Percentiles rank a stretch among this genome's conserved stretches.
Conservation (phyloP, 116 monocot species). For the Zostera marina region DNA sequence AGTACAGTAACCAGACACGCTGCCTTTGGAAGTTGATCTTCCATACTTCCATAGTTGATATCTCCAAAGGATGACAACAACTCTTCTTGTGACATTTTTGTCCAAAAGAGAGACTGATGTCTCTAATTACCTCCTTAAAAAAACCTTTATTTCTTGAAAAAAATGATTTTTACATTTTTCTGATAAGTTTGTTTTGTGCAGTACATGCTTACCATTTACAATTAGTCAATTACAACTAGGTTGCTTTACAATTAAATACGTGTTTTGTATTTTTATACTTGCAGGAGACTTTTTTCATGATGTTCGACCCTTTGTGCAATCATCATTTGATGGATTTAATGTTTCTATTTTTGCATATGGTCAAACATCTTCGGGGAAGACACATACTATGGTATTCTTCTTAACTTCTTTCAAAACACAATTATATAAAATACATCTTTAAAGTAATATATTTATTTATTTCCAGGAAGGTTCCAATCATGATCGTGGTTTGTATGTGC, state of each 20-base stretch:
- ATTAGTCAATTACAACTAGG: neutral
- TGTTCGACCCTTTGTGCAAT: slow-evolving; percentile 83
- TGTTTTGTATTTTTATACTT: slow-evolving; percentile 4
- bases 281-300: slow-evolving; percentile 79
- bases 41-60: too few species aligned
- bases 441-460: neutral
- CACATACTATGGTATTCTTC: slow-evolving; percentile 67
- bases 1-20: too few species aligned
- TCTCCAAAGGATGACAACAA: too few species aligned
- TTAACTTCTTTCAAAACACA: neutral
- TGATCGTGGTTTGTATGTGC: slow-evolving; percentile 83
- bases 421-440: too few species aligned
- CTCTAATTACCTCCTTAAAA: too few species aligned
- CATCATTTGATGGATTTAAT: slow-evolving; percentile 92
- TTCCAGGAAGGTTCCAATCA: slow-evolving; percentile 83
- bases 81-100: too few species aligned
- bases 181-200: neutral
- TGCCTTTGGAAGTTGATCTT: too few species aligned
- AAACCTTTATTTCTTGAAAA: too few species aligned
- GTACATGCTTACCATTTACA: neutral
- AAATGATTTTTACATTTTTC: slow-evolving; percentile 1
- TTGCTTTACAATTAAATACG: neutral
- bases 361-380: slow-evolving; percentile 77
- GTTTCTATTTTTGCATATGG: slow-evolving; percentile 90
- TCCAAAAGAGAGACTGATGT: too few species aligned